Base-by-base conservation (phyloP, 2,329 filamentous ascomycete genomes). In the Chaetomiaceae sp. region DNA sequence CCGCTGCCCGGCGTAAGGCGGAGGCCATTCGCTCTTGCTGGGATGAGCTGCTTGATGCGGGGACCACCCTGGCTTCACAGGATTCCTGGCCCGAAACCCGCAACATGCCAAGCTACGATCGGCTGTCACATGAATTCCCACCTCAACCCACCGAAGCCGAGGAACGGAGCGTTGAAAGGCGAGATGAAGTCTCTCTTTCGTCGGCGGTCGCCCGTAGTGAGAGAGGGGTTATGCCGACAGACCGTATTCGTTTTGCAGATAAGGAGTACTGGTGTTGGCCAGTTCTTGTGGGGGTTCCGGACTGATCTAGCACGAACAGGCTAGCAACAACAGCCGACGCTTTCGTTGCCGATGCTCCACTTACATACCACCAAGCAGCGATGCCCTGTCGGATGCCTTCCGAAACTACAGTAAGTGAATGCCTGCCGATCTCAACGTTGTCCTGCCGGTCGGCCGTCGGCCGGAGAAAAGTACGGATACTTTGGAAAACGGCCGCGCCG, bases 361-460 rank as follows among this genome's bases (percentile, higher is more conserved):
- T 6, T 13, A 23, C 32, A n/a, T n/a, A n/a, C n/a, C 16, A 25
- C 21, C 18, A 36, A 16, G 43, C 36, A 21, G n/a, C 34, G n/a
- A 25, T 23, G 36, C 29, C 54, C 54, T 54, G 51, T 56, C 54
- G 54, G 54, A 48, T 53, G 51, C 6, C 51, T 56, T 56, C 54
- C 54, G 54, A 56, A 45, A 42, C 37, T 42, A 44, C 33, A 10
- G n/a, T n/a, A n/a, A n/a, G n/a, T n/a, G n/a, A 29, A 25, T 29
- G 46, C 27, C 27, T 40, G 54, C 37, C 34, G 42, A 50, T 53
- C 54, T 32, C 49, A 41, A 37, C 48, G 33, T n/a, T 23, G n/a
- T 51, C 38, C 18, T 11, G 36, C 25, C 37, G 52, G 38, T 45
- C 23, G 52, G 43, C 18, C 38, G n/a, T 20, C 16, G n/a, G 13